Evolutionary conservation across 1,139 yeast genomes (phyloP).

Genomic region (Zygosaccharomyces sapae): DNA sequence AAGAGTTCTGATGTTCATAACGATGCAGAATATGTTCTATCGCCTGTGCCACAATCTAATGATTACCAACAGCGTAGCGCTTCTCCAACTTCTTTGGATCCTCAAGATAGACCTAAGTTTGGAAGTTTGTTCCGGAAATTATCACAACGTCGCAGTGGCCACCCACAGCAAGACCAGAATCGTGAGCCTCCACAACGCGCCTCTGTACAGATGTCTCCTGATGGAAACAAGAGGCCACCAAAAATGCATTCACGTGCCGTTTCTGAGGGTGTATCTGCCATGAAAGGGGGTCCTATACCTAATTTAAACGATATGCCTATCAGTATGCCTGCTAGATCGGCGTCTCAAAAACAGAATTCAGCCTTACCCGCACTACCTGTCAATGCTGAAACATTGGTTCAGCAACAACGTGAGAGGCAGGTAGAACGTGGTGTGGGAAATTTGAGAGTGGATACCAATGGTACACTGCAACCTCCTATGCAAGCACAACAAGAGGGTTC

Average conservation of each 20-base stretch:
- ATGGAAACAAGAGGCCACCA: slow-evolving; percentile 14
- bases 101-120: slow-evolving; percentile 29
- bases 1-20: slow-evolving; percentile 26
- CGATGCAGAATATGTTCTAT: slow-evolving; percentile 26
- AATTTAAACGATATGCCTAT: slow-evolving; percentile 8
- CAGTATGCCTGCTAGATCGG: slow-evolving; percentile 24
- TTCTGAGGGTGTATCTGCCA: slow-evolving; percentile 35
- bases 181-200: slow-evolving; percentile 15
- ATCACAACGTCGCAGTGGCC: slow-evolving; percentile 33
- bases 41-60: slow-evolving; percentile 21
- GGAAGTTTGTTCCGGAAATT: slow-evolving; percentile 36
- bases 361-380: slow-evolving; percentile 36
- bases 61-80: slow-evolving; percentile 21
- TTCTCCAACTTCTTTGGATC: slow-evolving; percentile 17
- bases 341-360: slow-evolving; percentile 22
- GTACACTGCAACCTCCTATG: neutral
- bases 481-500: slow-evolving; percentile 6
- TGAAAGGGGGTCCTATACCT: slow-evolving; percentile 9
- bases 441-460: slow-evolving; percentile 15
- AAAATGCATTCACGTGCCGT: slow-evolving; percentile 41
- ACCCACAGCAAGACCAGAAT: slow-evolving; percentile 12
- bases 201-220: slow-evolving; percentile 15
- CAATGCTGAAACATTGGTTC: slow-evolving; percentile 34
- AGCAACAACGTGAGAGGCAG: slow-evolving; percentile 31
- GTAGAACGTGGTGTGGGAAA: slow-evolving; percentile 24